These are phyloP conservation scores for Agaricus subrufescens DNA, from an alignment of 768 basidiomycete species.

Conservation along the genomic window DNA sequence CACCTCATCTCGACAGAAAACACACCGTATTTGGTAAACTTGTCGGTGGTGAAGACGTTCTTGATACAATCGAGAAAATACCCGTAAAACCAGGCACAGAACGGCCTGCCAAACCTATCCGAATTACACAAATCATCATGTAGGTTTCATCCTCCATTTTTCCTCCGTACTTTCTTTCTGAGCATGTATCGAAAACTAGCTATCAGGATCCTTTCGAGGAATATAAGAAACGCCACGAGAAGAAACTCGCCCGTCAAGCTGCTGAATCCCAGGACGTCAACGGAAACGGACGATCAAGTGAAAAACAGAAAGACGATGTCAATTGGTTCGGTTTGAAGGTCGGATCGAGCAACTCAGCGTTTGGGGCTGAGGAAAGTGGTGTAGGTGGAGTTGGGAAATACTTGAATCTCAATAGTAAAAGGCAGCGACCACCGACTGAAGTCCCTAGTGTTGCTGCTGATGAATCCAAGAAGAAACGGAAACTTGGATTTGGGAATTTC, in stretches of 20 bases:
- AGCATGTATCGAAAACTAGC: constrained; percentile 30
- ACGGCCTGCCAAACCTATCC: constrained; percentile 78
- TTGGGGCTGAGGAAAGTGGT: constrained; percentile 22
- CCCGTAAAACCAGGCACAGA: constrained; percentile 83
- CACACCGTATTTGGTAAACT: constrained; percentile 97
- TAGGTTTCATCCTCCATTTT: constrained; percentile 30
- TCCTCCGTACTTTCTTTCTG: neutral
- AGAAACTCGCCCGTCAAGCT: constrained; percentile 62
- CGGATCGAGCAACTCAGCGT: constrained; percentile 37
- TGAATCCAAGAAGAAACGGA: constrained; percentile 75
- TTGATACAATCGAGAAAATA: constrained; percentile 78
- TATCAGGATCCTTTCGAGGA: constrained; percentile 95
- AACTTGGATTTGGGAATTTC: constrained; percentile 88
- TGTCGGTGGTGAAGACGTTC: constrained; percentile 91
- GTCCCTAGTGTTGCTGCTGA: constrained; percentile 21
- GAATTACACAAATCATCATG: constrained; percentile 86
- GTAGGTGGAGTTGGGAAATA: constrained; percentile 79
- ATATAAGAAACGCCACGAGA: constrained; percentile 79
- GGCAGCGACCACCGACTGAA: constrained; percentile 25
- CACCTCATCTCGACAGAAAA: constrained; percentile 86
- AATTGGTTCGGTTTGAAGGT: constrained; percentile 93
- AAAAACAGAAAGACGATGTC: constrained; percentile 62
- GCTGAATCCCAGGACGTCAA: constrained; percentile 24
- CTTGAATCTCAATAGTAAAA: constrained; percentile 42
- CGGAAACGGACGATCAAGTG: constrained; percentile 24